Conservation (phyloP, 2,329 filamentous ascomycete genomes). For the Colletotrichum somersetense region DNA sequence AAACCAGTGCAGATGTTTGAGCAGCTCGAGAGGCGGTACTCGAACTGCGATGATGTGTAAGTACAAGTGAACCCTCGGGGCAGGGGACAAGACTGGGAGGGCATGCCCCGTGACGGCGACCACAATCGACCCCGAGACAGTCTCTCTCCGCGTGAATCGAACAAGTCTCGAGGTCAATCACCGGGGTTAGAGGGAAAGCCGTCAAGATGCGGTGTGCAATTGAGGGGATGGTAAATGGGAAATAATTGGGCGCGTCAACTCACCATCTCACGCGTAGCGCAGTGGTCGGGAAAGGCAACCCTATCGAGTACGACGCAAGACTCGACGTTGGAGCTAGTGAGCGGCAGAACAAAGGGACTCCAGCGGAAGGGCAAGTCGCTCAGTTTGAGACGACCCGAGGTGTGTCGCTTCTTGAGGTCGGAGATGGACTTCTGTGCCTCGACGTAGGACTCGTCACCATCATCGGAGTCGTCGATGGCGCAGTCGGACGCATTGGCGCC, state of each 20-base stretch:
- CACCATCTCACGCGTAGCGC: constrained; percentile 68
- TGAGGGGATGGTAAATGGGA: not conserved
- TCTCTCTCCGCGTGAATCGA: not conserved
- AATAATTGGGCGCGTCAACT: constrained; percentile 40
- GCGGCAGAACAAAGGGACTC: constrained; percentile 79
- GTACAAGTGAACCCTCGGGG: not conserved
- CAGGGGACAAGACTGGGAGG: not conserved
- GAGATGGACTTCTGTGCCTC: constrained; percentile 56
- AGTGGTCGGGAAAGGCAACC: constrained; percentile 64
- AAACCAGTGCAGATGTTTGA: constrained; percentile 84
- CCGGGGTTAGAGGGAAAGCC: too few relatives aligned
- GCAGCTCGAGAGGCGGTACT: constrained; percentile 80
- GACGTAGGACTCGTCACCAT: constrained; percentile 54
- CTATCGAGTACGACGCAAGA: constrained; percentile 69
- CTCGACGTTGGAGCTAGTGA: constrained; percentile 75
- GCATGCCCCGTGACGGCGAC: not conserved
- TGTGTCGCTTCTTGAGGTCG: constrained; percentile 54
- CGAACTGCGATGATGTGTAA: constrained; percentile 66
- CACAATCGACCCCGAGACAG: too few relatives aligned
- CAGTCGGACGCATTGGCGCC: constrained; percentile 36
- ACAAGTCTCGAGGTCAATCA: not conserved
- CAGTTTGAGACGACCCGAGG: constrained; percentile 53
- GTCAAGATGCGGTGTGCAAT: not conserved
- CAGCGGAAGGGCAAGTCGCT: constrained; percentile 69
- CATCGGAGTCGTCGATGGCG: constrained; percentile 56